phyloP scores from a whole-genome alignment of 2,329 filamentous ascomycete species.

The Tolypocladium sp. region DNA sequence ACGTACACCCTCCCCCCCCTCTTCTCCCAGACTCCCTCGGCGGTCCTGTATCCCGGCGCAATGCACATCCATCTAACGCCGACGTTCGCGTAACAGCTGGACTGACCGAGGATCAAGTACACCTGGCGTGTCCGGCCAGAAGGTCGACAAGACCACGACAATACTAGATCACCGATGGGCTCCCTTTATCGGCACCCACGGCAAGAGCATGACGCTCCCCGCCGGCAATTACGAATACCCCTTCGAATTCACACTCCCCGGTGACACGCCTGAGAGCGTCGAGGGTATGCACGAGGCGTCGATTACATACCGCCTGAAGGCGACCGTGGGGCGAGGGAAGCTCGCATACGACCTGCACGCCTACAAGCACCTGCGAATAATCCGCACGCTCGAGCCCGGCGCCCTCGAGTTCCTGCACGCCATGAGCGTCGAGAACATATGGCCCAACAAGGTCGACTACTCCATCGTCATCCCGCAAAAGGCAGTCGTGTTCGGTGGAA shows the following conservation, averaged over 20 bases:
- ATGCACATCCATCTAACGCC: slow-evolving; percentile 3
- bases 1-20: slow-evolving; percentile 25
- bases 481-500: slow-evolving; percentile 88
- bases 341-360: slow-evolving; percentile 79
- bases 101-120: slow-evolving; percentile 42
- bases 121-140: slow-evolving; percentile 49
- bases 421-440: slow-evolving; percentile 94
- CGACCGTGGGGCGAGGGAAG: slow-evolving; percentile 78
- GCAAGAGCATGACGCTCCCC: slow-evolving; percentile 49
- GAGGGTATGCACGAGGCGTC: slow-evolving; percentile 82
- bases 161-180: slow-evolving; percentile 64
- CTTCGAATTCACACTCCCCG: slow-evolving; percentile 66
- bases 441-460: slow-evolving; percentile 97
- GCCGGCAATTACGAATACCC: slow-evolving; percentile 79
- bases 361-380: slow-evolving; percentile 68
- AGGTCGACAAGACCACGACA: slow-evolving; percentile 46
- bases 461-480: slow-evolving; percentile 89
- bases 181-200: slow-evolving; percentile 50
- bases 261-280: slow-evolving; percentile 72
- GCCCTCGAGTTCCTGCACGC: slow-evolving; percentile 74
- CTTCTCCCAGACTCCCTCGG: not conserved
- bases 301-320: slow-evolving; percentile 85
- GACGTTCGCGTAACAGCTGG: slow-evolving; percentile 28
- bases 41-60: not conserved
- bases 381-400: slow-evolving; percentile 66